A percentile compares a stretch with the other conserved stretches of the same genome.
These are phyloP conservation scores for Auricularia sp. DNA, from an alignment of 768 basidiomycete genomes.

Conservation along the genomic window DNA sequence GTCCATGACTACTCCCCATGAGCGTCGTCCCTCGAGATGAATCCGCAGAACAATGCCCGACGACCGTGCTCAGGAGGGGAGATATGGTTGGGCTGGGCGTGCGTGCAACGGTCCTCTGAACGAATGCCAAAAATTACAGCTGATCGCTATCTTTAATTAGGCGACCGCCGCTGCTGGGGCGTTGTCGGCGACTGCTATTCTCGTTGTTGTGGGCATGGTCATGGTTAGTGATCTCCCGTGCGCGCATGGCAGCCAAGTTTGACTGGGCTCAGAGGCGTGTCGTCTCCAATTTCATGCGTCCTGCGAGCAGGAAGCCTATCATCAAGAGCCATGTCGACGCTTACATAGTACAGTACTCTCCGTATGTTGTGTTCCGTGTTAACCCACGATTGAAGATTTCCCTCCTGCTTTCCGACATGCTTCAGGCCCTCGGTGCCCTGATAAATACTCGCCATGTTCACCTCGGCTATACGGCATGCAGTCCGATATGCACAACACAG, in stretches of 20 bases:
- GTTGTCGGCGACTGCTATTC: conserved; percentile 26
- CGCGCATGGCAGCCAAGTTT: background rate
- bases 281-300: conserved; percentile 13
- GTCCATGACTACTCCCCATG: too few relatives aligned
- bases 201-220: conserved; percentile 24
- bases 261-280: conserved; percentile 12
- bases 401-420: conserved; percentile 23
- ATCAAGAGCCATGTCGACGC: conserved; percentile 31
- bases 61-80: too few relatives aligned
- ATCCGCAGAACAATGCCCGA: too few relatives aligned
- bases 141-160: conserved; percentile 12
- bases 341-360: conserved; percentile 25
- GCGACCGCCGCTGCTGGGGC: conserved; percentile 27
- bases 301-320: conserved; percentile 12
- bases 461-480: conserved; percentile 23
- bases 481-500: conserved; percentile 29
- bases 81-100: too few relatives aligned
- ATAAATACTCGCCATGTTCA: conserved; percentile 30
- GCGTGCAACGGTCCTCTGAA: too few relatives aligned
- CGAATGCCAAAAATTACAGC: too few relatives aligned
- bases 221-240: conserved; percentile 12
- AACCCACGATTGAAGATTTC: conserved; percentile 11
- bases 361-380: conserved; percentile 12
- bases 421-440: conserved; percentile 31
- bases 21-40: too few relatives aligned